These are phyloP conservation scores for Ambrosia artemisiifolia DNA, from an alignment of 129 eudicot species.

Conservation along the genomic window DNA sequence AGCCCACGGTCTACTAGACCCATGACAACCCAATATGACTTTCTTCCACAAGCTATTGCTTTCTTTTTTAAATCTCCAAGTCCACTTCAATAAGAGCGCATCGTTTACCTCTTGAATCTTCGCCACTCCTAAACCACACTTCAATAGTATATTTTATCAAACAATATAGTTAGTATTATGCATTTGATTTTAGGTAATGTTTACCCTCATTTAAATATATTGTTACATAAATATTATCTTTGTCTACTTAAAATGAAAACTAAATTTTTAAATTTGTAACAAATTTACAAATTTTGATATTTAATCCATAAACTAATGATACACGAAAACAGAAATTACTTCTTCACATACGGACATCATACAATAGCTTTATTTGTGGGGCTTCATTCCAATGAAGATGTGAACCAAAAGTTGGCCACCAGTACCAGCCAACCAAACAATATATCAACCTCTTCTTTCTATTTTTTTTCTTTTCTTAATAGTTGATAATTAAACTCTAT, in stretches of 20 bases:
- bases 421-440: conserved; percentile 27
- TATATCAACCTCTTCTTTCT: conserved; percentile 5
- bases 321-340: background rate
- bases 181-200: no score
- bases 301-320: conserved; percentile 3
- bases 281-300: background rate
- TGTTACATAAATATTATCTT: background rate
- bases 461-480: background rate
- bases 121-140: no score
- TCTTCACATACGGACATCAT: conserved; percentile 16
- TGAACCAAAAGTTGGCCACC: conserved; percentile 40
- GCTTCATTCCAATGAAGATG: conserved; percentile 25
- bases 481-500: background rate
- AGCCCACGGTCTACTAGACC: no score
- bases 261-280: background rate
- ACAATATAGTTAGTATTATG: no score
- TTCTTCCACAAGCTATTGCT: no score
- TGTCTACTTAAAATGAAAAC: background rate
- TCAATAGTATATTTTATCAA: no score
- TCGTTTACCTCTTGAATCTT: no score
- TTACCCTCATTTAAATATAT: background rate
- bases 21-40: no score
- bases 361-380: conserved; percentile 29
- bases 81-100: no score
- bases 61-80: no score